phyloP scores from a whole-genome alignment of 2,329 filamentous ascomycete genomes.

The Calonectria pseudoturangicola region DNA sequence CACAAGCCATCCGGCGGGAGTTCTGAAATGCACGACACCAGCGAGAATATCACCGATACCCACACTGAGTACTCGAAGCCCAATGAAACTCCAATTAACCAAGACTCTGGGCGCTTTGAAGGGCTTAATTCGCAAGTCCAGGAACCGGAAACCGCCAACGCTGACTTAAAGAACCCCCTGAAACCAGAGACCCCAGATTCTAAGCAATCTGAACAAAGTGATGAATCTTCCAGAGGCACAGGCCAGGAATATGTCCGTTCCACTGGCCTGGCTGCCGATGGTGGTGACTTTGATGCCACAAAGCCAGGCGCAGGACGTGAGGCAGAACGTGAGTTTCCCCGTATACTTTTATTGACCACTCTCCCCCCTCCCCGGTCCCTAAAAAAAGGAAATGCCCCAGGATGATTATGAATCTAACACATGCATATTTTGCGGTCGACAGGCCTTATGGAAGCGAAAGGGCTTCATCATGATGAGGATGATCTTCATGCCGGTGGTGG shows the following conservation, averaged over 20 bases:
- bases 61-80: slow-evolving; percentile 58
- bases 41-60: slow-evolving; percentile 49
- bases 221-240: slow-evolving; percentile 64
- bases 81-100: slow-evolving; percentile 48
- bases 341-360: too few species aligned
- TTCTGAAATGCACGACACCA: slow-evolving; percentile 56
- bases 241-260: slow-evolving; percentile 75
- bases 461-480: slow-evolving; percentile 48
- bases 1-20: not conserved
- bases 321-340: slow-evolving; percentile 74
- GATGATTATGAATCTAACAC: slow-evolving; percentile 24
- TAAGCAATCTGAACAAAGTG: slow-evolving; percentile 40
- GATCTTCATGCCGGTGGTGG: slow-evolving; percentile 46
- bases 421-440: not conserved
- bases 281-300: slow-evolving; percentile 80
- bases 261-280: slow-evolving; percentile 76
- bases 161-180: slow-evolving; percentile 27
- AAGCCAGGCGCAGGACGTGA: slow-evolving; percentile 79
- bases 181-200: slow-evolving; percentile 25
- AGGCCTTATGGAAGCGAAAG: slow-evolving; percentile 61
- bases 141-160: slow-evolving; percentile 58
- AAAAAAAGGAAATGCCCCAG: too few species aligned
- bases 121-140: slow-evolving; percentile 67
- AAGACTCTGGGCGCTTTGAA: slow-evolving; percentile 55
- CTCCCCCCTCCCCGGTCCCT: too few species aligned